phyloP scores from a whole-genome alignment of 176 grass and related monocot species.

The Lolium perenne region DNA sequence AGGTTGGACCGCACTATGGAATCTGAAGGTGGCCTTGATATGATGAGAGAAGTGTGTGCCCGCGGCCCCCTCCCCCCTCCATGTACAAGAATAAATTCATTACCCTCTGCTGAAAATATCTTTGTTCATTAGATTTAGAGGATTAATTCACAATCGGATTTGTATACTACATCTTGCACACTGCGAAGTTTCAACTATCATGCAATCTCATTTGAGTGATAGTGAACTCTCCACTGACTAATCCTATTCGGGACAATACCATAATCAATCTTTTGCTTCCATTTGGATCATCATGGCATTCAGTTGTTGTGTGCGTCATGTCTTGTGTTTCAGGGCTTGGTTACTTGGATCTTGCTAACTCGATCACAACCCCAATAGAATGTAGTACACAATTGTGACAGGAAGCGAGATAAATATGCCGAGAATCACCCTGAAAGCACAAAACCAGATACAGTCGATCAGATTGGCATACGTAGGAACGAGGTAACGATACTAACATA shows the following conservation, averaged over 20 bases:
- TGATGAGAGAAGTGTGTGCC: too few species aligned
- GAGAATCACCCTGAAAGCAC: conserved; percentile 65
- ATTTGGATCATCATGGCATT: background rate
- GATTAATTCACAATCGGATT: background rate
- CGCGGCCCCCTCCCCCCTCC: too few species aligned
- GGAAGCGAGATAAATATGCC: conserved; percentile 82
- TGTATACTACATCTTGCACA: background rate
- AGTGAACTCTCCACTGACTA: background rate
- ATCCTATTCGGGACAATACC: background rate
- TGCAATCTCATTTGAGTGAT: background rate
- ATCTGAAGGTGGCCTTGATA: too few species aligned
- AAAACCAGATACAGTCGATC: background rate
- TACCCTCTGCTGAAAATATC: background rate
- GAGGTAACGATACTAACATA: conserved; percentile 4
- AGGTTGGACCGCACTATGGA: too few species aligned
- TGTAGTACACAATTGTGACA: conserved; percentile 81
- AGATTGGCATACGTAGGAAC: background rate
- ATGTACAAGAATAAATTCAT: background rate
- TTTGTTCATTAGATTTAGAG: background rate
- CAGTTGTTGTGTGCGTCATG: background rate
- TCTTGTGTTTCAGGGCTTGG: background rate
- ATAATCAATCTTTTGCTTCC: background rate
- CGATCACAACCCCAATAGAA: conserved; percentile 52
- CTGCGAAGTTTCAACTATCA: background rate
- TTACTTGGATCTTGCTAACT: background rate